Base-by-base conservation (phyloP, 495 filamentous ascomycete species). In the Trichoderma erinaceum region DNA sequence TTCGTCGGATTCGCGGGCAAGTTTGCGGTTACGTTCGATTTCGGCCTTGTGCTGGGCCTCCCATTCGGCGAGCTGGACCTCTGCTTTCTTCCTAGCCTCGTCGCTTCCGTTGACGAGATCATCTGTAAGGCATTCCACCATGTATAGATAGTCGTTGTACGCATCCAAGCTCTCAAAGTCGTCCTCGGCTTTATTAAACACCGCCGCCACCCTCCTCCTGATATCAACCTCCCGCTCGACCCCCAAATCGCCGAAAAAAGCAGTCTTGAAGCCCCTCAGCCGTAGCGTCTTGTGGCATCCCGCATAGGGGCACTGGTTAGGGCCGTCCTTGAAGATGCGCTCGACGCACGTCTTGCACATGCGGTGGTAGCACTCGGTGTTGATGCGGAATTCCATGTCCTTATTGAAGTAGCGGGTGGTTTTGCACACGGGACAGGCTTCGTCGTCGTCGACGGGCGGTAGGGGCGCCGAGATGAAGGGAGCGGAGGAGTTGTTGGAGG, bases 291-390 rank as follows among this genome's bases (percentile, higher is more conserved):
- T 86, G 71, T 85, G 83, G 78, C 95, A 99, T 21, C 89, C 90
- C 0, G 92, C 89, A 68, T 97, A 90, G 6, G 95, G 95, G 71
- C 95, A 99, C 61, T 90, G 88, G 15, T 92, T 89, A 0, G 96
- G 95, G 0, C 95, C 94, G 27, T 88, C 87, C 29, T 89, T 90
- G 85, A 97, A 99, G 69, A 97, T 91, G 32, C 93, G 89, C 81
- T 93, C 91, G 64, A 98, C 94, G 82, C 95, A 98, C 43, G 89
- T 91, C 73, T 88, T 86, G 80, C 95, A 99, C 92, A 99, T 97
- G 70, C 90, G 91, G 85, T 99, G 95, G 83, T 98, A 99, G 85
- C 95, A 99, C 81, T 96, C 92, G 21, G 94, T 91, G 78, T 97
- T 97, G 78, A 98, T 91, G 70, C 96, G 90, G 79, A 99, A 97